A percentile compares a stretch with the other conserved stretches of the same genome.
phyloP scores from a whole-genome alignment of 2,329 filamentous ascomycete genomes.

The Nectriaceae sp. region DNA sequence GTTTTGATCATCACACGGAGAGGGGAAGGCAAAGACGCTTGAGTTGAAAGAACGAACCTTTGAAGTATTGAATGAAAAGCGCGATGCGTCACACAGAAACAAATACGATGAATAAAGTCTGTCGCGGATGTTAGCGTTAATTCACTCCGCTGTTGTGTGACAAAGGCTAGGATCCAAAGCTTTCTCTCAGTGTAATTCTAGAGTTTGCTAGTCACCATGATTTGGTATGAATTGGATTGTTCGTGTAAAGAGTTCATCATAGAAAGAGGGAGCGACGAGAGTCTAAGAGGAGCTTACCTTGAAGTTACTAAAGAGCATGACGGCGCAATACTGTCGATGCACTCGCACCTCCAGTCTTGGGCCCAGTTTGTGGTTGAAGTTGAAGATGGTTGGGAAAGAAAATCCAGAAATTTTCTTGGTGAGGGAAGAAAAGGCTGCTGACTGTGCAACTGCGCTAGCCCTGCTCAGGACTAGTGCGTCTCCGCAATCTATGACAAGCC shows the following conservation, averaged over 20 bases:
- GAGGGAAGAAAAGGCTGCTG: constrained; percentile 25
- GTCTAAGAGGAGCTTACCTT: constrained; percentile 23
- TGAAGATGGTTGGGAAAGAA: constrained; percentile 18
- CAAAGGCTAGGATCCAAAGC: constrained; percentile 21
- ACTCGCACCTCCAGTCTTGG: constrained; percentile 23
- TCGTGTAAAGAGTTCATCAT: constrained; percentile 44
- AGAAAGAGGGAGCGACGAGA: constrained; percentile 15
- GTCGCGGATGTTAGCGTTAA: constrained; percentile 17
- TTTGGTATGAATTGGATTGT: constrained; percentile 66
- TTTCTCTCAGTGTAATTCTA: constrained; percentile 62
- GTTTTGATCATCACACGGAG: constrained; percentile 61
- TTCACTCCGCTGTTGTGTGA: constrained; percentile 8
- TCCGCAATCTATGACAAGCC: constrained; percentile 25
- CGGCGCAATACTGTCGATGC: constrained; percentile 14
- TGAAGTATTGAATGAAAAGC: constrained; percentile 28
- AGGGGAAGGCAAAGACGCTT: constrained; percentile 1
- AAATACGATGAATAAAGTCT: constrained; percentile 12
- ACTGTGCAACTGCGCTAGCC: constrained; percentile 29
- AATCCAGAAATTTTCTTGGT: constrained; percentile 28
- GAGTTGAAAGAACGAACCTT: constrained; percentile 42
- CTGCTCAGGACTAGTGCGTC: constrained; percentile 11
- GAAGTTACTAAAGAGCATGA: constrained; percentile 14
- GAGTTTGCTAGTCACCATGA: constrained; percentile 55
- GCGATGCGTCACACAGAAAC: constrained; percentile 10
- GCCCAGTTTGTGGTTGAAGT: constrained; percentile 23